phyloP scores from a whole-genome alignment of 1,284 basidiomycete genomes.

The Ustilago nuda region DNA sequence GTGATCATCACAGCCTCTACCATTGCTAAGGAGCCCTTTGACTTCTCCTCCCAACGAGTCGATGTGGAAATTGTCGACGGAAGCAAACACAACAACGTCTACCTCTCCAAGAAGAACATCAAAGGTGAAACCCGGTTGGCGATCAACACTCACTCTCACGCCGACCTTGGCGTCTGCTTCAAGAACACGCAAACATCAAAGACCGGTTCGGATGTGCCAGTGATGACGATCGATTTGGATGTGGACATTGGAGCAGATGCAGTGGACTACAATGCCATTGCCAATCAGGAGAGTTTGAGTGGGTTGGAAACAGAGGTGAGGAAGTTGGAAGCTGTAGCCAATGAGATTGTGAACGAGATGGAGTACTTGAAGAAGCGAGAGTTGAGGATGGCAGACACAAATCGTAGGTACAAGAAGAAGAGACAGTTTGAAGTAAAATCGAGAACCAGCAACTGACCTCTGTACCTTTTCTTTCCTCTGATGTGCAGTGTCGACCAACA shows the following conservation, averaged over 20 bases:
- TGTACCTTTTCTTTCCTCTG: neutral
- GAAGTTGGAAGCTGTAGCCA: constrained; percentile 91
- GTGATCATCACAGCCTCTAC: constrained; percentile 89
- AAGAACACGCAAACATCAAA: constrained; percentile 73
- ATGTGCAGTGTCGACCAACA: constrained; percentile 84
- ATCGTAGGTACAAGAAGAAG: constrained; percentile 76
- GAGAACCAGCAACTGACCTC: too few relatives aligned
- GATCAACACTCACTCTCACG: constrained; percentile 91
- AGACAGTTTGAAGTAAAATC: neutral
- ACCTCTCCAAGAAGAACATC: constrained; percentile 88
- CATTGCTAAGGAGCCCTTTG: constrained; percentile 71
- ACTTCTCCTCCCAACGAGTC: constrained; percentile 69
- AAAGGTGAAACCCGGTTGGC: constrained; percentile 91
- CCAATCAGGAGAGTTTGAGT: constrained; percentile 96
- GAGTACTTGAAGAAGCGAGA: constrained; percentile 90
- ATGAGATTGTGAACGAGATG: constrained; percentile 94
- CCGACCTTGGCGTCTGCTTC: constrained; percentile 95
- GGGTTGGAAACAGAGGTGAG: constrained; percentile 97
- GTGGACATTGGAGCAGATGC: constrained; percentile 98
- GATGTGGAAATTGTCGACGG: constrained; percentile 96
- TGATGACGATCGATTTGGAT: constrained; percentile 80
- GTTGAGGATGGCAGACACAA: constrained; percentile 88
- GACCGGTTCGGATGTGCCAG: neutral
- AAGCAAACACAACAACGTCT: constrained; percentile 85
- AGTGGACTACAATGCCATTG: constrained; percentile 98